Evolutionary conservation across 352 stramenopile genomes (phyloP).

Genomic region (Phytopythium oedochilum): DNA sequence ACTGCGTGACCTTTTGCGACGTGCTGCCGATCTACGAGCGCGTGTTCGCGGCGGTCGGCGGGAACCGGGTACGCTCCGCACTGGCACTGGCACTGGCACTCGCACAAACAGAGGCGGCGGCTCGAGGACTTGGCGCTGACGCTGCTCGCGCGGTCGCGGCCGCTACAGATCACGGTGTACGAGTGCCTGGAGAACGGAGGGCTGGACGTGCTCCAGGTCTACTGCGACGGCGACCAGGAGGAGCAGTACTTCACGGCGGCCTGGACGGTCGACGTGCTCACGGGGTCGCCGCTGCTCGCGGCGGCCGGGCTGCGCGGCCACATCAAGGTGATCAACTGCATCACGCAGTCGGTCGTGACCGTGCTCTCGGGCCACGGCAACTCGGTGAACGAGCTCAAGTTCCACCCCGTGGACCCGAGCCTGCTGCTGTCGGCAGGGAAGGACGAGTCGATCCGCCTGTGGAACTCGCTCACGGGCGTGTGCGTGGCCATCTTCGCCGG

Average conservation of each 20-base stretch:
- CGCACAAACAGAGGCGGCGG: too few relatives aligned
- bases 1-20: slow-evolving; percentile 72
- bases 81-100: too few relatives aligned
- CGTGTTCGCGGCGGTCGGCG: slow-evolving; percentile 66
- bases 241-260: slow-evolving; percentile 77
- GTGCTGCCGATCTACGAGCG: slow-evolving; percentile 60
- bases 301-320: slow-evolving; percentile 64
- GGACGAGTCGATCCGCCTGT: slow-evolving; percentile 91
- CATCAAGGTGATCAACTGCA: slow-evolving; percentile 83
- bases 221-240: slow-evolving; percentile 69
- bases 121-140: too few relatives aligned
- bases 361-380: slow-evolving; percentile 89
- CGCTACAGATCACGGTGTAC: slow-evolving; percentile 59
- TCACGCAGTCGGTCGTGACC: slow-evolving; percentile 71
- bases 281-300: slow-evolving; percentile 62
- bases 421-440: slow-evolving; percentile 89
- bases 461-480: slow-evolving; percentile 86
- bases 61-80: slow-evolving; percentile 44
- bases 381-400: slow-evolving; percentile 91
- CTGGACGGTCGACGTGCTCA: slow-evolving; percentile 76
- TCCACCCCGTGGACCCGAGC: slow-evolving; percentile 86
- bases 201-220: slow-evolving; percentile 77
- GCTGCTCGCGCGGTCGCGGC: too few relatives aligned
- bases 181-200: slow-evolving; percentile 70
- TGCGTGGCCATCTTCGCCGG: slow-evolving; percentile 92